Evolutionary conservation across 495 filamentous ascomycete species (phyloP), one percentile per base, ranked within the genome.

Genomic region (Talaromyces trachyspermus): DNA sequence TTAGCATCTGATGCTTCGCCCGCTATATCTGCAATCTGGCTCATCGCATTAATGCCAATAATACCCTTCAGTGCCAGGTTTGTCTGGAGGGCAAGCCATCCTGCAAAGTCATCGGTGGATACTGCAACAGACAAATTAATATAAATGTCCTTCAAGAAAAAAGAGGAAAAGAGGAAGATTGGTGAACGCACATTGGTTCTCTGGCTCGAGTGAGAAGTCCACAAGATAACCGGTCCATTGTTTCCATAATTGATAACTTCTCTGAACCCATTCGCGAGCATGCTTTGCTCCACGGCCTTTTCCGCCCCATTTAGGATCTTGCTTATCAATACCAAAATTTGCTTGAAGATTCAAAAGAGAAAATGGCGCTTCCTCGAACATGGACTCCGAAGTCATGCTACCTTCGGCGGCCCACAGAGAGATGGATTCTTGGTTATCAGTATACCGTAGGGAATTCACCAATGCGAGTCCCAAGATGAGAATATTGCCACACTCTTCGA

Each of bases 401-500:
- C 69, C 69, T 33, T 61, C 47, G 1, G 63, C 52, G 14, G 76
- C 69, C 76, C 76, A 78, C 6, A 71, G 57, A 9, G 76, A 78
- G 2, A 66, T 61, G 14, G 73, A 71, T 14, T 72, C 71, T 10
- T 77, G 74, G 44, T 80, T 68, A 2, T 75, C 73, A 40, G 81
- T 70, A 52, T 92, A 89, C 23, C 65, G 77, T 22, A 95, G 66
- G 1, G 86, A 85, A 55, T 95, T 94, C 9, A 86, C 84, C 36
- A 95, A 67, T 0, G 88, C 85, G 40, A 97, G 70, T 0, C 84
- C 89, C 90, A 97, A 94, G 60, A 95, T 95, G 26, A 97, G 67
- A 72, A 97, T 97, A 54, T 97, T 87, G 2, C 91, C 91, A 54
- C 91, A 95, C 58, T 97, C 91, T 56, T 97, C 91, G 2, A 97